phyloP scores from a whole-genome alignment of 2,329 filamentous ascomycete genomes.

The Fusarium sp. region DNA sequence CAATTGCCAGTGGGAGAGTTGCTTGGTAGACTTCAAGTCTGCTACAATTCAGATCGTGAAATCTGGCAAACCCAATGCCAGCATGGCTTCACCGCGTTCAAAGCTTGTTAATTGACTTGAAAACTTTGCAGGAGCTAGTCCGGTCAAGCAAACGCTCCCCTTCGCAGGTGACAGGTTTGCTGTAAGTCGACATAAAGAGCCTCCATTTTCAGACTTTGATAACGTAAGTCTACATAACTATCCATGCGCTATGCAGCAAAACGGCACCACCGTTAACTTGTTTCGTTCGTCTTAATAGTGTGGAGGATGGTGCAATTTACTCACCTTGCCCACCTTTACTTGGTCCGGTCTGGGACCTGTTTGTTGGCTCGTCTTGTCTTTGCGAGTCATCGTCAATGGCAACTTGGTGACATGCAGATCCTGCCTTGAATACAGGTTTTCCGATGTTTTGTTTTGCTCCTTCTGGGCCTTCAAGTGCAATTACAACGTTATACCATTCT shows the following conservation, averaged over 20 bases:
- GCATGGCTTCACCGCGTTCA: neutral
- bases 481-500: slow-evolving; percentile 9
- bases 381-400: slow-evolving; percentile 48
- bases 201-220: slow-evolving; percentile 34
- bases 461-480: slow-evolving; percentile 9
- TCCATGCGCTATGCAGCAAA: slow-evolving; percentile 38
- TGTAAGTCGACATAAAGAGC: slow-evolving; percentile 29
- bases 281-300: slow-evolving; percentile 39
- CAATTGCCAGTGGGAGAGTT: slow-evolving; percentile 29
- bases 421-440: slow-evolving; percentile 42
- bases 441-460: slow-evolving; percentile 9
- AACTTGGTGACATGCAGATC: slow-evolving; percentile 48
- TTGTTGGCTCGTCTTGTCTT: slow-evolving; percentile 24
- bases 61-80: slow-evolving; percentile 8
- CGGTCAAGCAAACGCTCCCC: neutral
- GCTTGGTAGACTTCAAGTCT: slow-evolving; percentile 24
- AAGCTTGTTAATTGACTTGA: neutral
- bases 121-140: neutral
- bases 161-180: slow-evolving; percentile 13
- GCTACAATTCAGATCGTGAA: neutral
- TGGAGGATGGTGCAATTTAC: slow-evolving; percentile 39
- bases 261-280: slow-evolving; percentile 37
- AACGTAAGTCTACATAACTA: slow-evolving; percentile 43
- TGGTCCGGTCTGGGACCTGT: slow-evolving; percentile 8
- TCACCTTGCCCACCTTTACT: slow-evolving; percentile 42